Evolutionary conservation across 1,284 basidiomycete species (phyloP), one percentile per base, ranked within the genome.

Genomic region (Gymnopus androsaceus): DNA sequence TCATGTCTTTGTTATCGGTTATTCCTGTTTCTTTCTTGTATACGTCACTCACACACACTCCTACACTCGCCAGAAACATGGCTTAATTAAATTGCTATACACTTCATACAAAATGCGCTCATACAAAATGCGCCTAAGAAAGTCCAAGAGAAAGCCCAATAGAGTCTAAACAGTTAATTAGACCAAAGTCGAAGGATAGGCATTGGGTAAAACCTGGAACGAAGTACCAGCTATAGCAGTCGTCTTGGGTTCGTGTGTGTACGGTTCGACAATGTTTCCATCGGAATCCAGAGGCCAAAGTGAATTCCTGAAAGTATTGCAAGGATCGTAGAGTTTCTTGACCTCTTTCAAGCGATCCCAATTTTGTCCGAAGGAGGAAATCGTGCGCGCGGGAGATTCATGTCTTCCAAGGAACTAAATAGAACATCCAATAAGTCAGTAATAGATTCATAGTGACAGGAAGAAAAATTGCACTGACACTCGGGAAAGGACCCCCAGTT

Each of bases 401-500:
- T 82, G 79, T 17, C 88, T 79, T 17, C 87, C 88, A 44, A 93
- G 75, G 79, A 94, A 94, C 92, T 94, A 67, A 4, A 21, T 5
- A 14, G 14, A 23, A 44, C 21, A 17, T n/a, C n/a, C n/a, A n/a
- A n/a, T n/a, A n/a, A 14, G 8, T 44, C 0, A 34, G 27, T 44
- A 36, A 23, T 3, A 40, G 11, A 28, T 9, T 9, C 15, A 34
- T 41, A 50, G 25, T 3, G 1, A 17, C 4, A 21, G 34, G 31
- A 31, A 38, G 15, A 44, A 45, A 38, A 23, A 34, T 27, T 14
- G 15, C 19, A 80, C 85, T 74, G 69, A 93, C 92, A 60, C 88
- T 90, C 8, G 92, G 93, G 65, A 87, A 82, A 3, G 92, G 88
- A 7, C 91, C 92, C 31, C 92, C 92, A 28, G 83, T 71, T 27